A percentile compares a stretch with the other conserved stretches of the same genome.
Conservation (phyloP, 2,329 filamentous ascomycete species). For the Passalora sequoiae region DNA sequence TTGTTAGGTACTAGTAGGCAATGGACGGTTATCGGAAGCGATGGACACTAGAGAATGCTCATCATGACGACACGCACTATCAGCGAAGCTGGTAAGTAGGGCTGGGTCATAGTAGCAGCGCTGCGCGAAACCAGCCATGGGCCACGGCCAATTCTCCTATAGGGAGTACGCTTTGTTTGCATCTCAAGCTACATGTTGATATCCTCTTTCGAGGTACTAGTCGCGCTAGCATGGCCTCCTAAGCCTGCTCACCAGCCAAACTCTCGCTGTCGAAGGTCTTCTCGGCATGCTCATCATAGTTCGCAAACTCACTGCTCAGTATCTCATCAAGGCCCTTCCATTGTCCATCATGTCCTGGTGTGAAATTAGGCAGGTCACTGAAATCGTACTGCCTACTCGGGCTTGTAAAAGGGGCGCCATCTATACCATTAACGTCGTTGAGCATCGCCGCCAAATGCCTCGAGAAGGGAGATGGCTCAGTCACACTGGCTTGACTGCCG, state of each 20-base stretch:
- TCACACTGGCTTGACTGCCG: conserved; percentile 11
- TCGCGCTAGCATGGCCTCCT: no score
- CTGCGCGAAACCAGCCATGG: no score
- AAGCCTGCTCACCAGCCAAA: conserved; percentile 5
- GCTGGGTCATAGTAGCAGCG: no score
- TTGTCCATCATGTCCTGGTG: conserved; percentile 27
- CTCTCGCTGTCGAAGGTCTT: conserved; percentile 9
- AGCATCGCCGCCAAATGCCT: conserved; percentile 60
- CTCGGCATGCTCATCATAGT: conserved; percentile 20
- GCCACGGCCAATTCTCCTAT: no score
- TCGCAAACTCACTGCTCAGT: conserved; percentile 30
- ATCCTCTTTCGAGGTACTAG: no score
- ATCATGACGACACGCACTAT: no score
- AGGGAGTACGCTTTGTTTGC: no score
- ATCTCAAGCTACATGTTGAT: no score
- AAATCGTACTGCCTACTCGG: conserved; percentile 31
- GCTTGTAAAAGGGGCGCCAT: conserved; percentile 25
- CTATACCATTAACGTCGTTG: conserved; percentile 41
- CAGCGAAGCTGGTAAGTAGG: no score
- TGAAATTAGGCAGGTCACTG: conserved; percentile 32
- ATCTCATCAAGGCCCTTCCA: conserved; percentile 29
- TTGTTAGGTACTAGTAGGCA: no score
- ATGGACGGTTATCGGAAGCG: no score
- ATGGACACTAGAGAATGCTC: no score
- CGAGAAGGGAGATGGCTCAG: conserved; percentile 53